A percentile compares a stretch with the other conserved stretches of the same genome.
These are phyloP conservation scores for Apophysomyces trapeziformis DNA, from an alignment of 371 early-diverging fungal species.

Conservation along the genomic window DNA sequence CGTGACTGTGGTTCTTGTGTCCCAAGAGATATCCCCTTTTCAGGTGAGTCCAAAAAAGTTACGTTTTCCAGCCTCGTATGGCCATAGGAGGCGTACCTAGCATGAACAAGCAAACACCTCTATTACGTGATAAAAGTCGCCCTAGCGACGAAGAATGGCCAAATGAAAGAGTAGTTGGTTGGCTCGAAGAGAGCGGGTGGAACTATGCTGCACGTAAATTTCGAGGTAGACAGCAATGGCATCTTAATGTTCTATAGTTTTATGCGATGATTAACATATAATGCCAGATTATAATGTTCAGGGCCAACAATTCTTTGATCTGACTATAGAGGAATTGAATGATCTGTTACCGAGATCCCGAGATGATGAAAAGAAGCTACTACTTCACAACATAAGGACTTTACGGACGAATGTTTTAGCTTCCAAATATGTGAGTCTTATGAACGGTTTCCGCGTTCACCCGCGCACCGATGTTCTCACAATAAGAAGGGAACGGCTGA, in stretches of 20 bases:
- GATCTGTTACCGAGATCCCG: slow-evolving; percentile 24
- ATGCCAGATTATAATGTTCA: slow-evolving; percentile 22
- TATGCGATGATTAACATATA: not conserved
- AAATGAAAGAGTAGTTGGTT: slow-evolving; percentile 25
- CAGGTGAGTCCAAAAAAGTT: not conserved
- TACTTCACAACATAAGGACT: slow-evolving; percentile 32
- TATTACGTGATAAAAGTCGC: slow-evolving; percentile 2
- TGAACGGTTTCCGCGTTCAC: not conserved
- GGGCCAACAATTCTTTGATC: slow-evolving; percentile 24
- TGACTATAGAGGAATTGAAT: slow-evolving; percentile 19
- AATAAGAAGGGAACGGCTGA: not conserved
- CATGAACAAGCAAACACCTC: slow-evolving; percentile 12
- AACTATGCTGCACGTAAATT: slow-evolving; percentile 14
- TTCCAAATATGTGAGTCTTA: slow-evolving; percentile 17
- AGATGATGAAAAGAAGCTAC: slow-evolving; percentile 32
- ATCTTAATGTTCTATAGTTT: not conserved
- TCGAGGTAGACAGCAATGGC: slow-evolving; percentile 16
- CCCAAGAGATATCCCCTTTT: no score
- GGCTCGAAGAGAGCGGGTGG: slow-evolving; percentile 29
- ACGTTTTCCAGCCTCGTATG: slow-evolving; percentile 10
- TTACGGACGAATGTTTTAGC: slow-evolving; percentile 16
- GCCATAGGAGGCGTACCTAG: slow-evolving; percentile 14
- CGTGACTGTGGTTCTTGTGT: no score
- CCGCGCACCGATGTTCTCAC: not conserved
- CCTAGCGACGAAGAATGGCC: slow-evolving; percentile 22